These are phyloP conservation scores for Blastobotrys peoriensis DNA, from an alignment of 805 yeast species.

Conservation along the genomic window DNA sequence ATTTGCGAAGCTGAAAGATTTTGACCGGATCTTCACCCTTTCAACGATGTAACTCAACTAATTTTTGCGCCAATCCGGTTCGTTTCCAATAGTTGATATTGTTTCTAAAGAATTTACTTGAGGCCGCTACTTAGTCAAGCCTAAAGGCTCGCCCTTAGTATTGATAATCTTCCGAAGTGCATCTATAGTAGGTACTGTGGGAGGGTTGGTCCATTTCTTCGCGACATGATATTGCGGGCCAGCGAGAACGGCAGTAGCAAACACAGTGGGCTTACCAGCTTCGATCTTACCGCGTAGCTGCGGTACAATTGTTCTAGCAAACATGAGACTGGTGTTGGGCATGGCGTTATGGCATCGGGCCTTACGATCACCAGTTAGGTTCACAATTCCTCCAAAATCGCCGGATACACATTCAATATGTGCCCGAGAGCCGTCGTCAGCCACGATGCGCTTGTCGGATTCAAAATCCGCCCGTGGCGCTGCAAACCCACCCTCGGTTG, in stretches of 20 bases:
- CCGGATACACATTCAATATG: no score
- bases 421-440: no score
- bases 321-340: slow-evolving; percentile 13
- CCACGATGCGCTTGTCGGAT: slow-evolving; percentile 2
- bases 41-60: background rate
- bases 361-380: slow-evolving; percentile 2
- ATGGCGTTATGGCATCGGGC: slow-evolving; percentile 9
- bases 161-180: slow-evolving; percentile 6
- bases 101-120: background rate
- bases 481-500: slow-evolving; percentile 19
- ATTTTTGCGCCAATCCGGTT: background rate
- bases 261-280: slow-evolving; percentile 7
- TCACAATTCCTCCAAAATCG: slow-evolving; percentile 14
- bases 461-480: slow-evolving; percentile 4
- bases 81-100: background rate
- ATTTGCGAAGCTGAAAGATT: no score
- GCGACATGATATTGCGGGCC: slow-evolving; percentile 5
- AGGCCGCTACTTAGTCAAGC: background rate
- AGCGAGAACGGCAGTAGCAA: slow-evolving; percentile 10
- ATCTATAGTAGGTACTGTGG: slow-evolving; percentile 4
- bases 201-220: slow-evolving; percentile 6
- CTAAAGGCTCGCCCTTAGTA: slow-evolving; percentile 6
- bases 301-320: slow-evolving; percentile 12
- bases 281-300: slow-evolving; percentile 11
- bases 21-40: no score